A percentile compares a stretch with the other conserved stretches of the same genome.
Conservation (phyloP, 2,329 filamentous ascomycete genomes). For the Exserohilum rostratum region DNA sequence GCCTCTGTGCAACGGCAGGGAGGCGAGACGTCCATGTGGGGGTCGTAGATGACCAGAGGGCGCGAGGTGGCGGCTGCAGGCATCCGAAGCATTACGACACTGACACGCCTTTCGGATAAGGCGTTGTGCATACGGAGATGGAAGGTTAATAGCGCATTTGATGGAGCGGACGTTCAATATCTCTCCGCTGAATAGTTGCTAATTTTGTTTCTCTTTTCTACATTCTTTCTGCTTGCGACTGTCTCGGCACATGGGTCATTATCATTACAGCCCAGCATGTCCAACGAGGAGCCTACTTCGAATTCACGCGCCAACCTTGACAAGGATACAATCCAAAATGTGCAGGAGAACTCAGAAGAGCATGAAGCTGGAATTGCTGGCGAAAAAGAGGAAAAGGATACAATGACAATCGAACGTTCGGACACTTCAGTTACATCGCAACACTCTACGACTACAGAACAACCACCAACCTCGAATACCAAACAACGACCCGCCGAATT, state of each 20-base stretch:
- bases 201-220: background rate
- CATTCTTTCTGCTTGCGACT: background rate
- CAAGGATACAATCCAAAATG: background rate
- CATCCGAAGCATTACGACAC: constrained; percentile 11
- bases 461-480: background rate
- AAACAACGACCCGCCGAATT: constrained; percentile 25
- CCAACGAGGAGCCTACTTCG: background rate
- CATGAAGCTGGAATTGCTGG: constrained; percentile 3
- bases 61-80: constrained; percentile 6
- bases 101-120: constrained; percentile 1
- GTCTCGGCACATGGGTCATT: background rate
- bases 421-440: constrained; percentile 29
- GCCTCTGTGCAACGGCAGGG: background rate
- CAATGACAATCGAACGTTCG: constrained; percentile 31
- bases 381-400: constrained; percentile 18
- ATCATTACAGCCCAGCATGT: constrained; percentile 4
- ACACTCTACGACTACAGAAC: constrained; percentile 18
- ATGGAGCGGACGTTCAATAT: background rate
- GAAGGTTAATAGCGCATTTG: background rate
- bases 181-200: background rate
- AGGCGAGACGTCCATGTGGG: background rate
- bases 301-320: constrained; percentile 2
- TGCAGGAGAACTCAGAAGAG: constrained; percentile 9
- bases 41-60: background rate
- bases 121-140: constrained; percentile 1